These are phyloP conservation scores for Boletus smithii DNA, from an alignment of 1,284 basidiomycete species.

Conservation along the genomic window DNA sequence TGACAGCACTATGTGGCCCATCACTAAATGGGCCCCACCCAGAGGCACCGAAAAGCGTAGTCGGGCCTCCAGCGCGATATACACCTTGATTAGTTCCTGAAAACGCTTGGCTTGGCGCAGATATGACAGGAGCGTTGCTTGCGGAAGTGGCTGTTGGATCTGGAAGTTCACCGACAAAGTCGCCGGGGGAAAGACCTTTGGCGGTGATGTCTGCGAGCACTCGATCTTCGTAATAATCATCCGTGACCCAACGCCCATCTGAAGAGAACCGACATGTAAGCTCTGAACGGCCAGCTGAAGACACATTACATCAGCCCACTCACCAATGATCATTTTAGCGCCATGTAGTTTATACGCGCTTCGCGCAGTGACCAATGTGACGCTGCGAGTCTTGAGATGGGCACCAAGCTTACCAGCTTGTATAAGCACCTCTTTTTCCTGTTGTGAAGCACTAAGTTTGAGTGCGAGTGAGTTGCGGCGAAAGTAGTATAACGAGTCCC, in stretches of 20 bases:
- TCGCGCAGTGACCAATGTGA: constrained; percentile 89
- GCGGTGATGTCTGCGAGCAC: constrained; percentile 67
- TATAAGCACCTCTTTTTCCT: constrained; percentile 92
- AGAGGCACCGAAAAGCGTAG: constrained; percentile 79
- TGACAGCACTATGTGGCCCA: constrained; percentile 73
- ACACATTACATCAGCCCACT: constrained; percentile 25
- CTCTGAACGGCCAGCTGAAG: background rate
- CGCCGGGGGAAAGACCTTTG: constrained; percentile 71
- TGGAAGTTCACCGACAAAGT: constrained; percentile 75
- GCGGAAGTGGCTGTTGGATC: constrained; percentile 52
- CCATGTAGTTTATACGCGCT: constrained; percentile 96
- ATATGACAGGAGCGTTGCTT: constrained; percentile 38
- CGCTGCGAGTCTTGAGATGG: constrained; percentile 86
- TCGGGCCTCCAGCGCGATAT: constrained; percentile 81
- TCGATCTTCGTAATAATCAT: constrained; percentile 94
- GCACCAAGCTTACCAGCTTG: constrained; percentile 82
- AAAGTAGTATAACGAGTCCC: constrained; percentile 96
- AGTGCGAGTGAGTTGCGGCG: constrained; percentile 85
- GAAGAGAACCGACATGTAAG: constrained; percentile 1
- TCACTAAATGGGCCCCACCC: constrained; percentile 85
- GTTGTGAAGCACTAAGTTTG: constrained; percentile 83
- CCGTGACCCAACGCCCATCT: constrained; percentile 89
- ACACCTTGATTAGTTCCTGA: constrained; percentile 51
- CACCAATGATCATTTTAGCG: constrained; percentile 83
- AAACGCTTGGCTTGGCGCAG: constrained; percentile 36